A percentile compares a stretch with the other conserved stretches of the same genome.
phyloP scores from a whole-genome alignment of 495 filamentous ascomycete genomes.

The Jackrogersella multiformis region DNA sequence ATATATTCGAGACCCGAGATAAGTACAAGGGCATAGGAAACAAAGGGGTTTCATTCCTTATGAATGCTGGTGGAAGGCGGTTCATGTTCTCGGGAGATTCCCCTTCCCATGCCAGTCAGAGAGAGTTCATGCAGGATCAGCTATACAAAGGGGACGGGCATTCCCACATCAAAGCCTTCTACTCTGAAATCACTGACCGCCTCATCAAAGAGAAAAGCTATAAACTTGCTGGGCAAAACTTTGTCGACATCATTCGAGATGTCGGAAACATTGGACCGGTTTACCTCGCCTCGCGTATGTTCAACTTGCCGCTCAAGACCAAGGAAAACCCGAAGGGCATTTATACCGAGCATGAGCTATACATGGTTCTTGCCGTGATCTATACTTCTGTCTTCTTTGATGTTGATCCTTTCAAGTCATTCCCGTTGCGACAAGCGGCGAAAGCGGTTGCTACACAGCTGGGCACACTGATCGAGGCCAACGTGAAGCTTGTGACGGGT shows the following conservation, averaged over 20 bases:
- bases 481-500: slow-evolving; percentile 69
- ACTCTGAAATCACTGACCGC: slow-evolving; percentile 68
- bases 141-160: slow-evolving; percentile 67
- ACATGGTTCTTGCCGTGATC: slow-evolving; percentile 75
- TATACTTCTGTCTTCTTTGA: slow-evolving; percentile 64
- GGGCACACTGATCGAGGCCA: slow-evolving; percentile 48
- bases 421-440: slow-evolving; percentile 68
- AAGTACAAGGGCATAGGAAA: slow-evolving; percentile 75
- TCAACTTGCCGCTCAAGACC: slow-evolving; percentile 78
- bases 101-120: slow-evolving; percentile 53
- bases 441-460: slow-evolving; percentile 66
- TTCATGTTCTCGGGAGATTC: slow-evolving; percentile 65
- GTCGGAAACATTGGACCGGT: slow-evolving; percentile 77
- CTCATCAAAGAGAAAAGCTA: slow-evolving; percentile 73
- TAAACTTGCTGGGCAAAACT: slow-evolving; percentile 64
- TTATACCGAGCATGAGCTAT: slow-evolving; percentile 83
- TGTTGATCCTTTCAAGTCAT: slow-evolving; percentile 60
- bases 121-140: slow-evolving; percentile 66
- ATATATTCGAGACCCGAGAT: slow-evolving; percentile 67
- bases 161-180: slow-evolving; percentile 67
- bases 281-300: slow-evolving; percentile 75
- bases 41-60: slow-evolving; percentile 60
- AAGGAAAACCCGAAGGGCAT: slow-evolving; percentile 72
- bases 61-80: slow-evolving; percentile 58
- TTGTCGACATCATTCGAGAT: slow-evolving; percentile 81